These are phyloP conservation scores for Penicillium alfredii DNA, from an alignment of 495 filamentous ascomycete genomes.

Conservation along the genomic window DNA sequence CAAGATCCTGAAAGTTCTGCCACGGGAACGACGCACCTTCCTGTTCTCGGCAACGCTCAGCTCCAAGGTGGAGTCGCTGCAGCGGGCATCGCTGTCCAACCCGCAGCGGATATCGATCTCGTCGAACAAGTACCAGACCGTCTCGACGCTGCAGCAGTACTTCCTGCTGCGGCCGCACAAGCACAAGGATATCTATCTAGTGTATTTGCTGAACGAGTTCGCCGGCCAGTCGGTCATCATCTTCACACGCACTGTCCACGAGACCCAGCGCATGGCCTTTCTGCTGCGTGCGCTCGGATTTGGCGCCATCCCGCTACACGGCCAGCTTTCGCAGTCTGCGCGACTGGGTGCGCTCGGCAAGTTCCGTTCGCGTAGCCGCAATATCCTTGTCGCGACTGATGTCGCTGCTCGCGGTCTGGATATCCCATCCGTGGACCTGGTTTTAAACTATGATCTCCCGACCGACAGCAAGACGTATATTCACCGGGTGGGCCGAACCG, in stretches of 20 bases:
- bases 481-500: constrained; percentile 90
- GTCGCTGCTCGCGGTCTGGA: constrained; percentile 92
- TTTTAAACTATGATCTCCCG: constrained; percentile 83
- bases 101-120: constrained; percentile 72
- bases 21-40: constrained; percentile 70
- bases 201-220: constrained; percentile 79
- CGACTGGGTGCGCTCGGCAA: constrained; percentile 82
- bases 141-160: constrained; percentile 72
- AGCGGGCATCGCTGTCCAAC: constrained; percentile 77
- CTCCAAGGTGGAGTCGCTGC: constrained; percentile 84
- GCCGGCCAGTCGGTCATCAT: constrained; percentile 78
- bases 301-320: constrained; percentile 86
- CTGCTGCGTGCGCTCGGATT: constrained; percentile 74
- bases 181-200: constrained; percentile 86
- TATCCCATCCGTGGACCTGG: constrained; percentile 85
- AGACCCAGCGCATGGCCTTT: constrained; percentile 78
- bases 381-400: constrained; percentile 93
- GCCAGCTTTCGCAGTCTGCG: constrained; percentile 77
- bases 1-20: constrained; percentile 86
- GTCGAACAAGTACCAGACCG: constrained; percentile 77
- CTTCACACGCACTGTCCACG: constrained; percentile 89
- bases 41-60: constrained; percentile 94
- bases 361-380: constrained; percentile 66
- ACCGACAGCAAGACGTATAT: constrained; percentile 87
- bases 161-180: constrained; percentile 83